Percentiles rank a stretch among this genome's conserved stretches.
Evolutionary conservation across 352 stramenopile species (phyloP).

Genomic region (Phytophthora crassamura): DNA sequence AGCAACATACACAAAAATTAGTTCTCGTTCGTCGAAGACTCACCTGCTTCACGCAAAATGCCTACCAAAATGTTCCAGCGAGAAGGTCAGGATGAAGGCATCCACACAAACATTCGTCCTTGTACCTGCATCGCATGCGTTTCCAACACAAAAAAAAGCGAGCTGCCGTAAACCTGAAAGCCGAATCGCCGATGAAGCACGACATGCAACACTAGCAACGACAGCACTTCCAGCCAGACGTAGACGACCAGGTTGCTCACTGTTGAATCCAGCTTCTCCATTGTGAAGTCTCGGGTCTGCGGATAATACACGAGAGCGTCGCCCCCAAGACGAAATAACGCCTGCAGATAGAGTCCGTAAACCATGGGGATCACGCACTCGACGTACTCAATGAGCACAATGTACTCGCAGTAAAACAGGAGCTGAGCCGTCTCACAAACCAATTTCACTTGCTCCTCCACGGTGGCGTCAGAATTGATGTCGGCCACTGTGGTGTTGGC

Average conservation of each 20-base stretch:
- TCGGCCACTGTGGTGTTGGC: no score
- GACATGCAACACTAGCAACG: conserved; percentile 3
- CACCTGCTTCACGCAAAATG: neutral
- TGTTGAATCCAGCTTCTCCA: conserved; percentile 1
- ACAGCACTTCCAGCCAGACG: conserved; percentile 8
- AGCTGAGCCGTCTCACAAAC: conserved; percentile 4
- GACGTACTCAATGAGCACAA: conserved; percentile 23
- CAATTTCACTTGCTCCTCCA: conserved; percentile 2
- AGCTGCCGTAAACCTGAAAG: conserved; percentile 29
- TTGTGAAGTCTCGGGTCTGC: conserved; percentile 4
- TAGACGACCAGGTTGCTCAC: conserved; percentile 6
- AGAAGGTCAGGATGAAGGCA: conserved; percentile 34
- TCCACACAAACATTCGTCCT: conserved; percentile 28
- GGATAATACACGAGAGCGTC: conserved; percentile 4
- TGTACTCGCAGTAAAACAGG: conserved; percentile 30
- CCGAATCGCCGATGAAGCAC: conserved; percentile 24
- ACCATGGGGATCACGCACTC: conserved; percentile 23
- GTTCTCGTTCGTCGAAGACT: neutral
- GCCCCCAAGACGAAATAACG: conserved; percentile 33
- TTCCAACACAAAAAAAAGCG: conserved; percentile 48
- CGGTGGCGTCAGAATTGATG: neutral
- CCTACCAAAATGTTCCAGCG: conserved; percentile 35
- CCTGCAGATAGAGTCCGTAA: conserved; percentile 13
- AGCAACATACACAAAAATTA: no score
- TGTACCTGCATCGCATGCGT: conserved; percentile 29